These are phyloP conservation scores for Phoma sp. DNA, from an alignment of 2,329 filamentous ascomycete species.

Conservation along the genomic window DNA sequence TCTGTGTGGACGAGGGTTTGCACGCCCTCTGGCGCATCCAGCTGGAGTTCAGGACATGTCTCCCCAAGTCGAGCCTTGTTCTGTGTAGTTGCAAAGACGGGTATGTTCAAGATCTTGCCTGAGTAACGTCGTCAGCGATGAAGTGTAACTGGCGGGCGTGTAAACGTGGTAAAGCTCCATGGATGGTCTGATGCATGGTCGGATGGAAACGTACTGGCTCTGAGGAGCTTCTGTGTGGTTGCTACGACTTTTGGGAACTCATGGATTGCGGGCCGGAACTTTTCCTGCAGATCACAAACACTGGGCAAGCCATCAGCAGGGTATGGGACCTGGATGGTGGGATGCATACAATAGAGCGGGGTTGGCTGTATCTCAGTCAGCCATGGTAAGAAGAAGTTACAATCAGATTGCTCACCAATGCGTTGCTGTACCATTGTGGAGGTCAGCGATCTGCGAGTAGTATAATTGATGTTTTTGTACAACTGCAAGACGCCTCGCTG, in stretches of 20 bases:
- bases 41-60: conserved; percentile 75
- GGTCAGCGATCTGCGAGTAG: conserved; percentile 9
- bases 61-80: conserved; percentile 78
- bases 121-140: conserved; percentile 16
- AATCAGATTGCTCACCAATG: conserved; percentile 34
- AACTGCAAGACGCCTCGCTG: conserved; percentile 19
- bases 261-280: conserved; percentile 82
- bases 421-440: conserved; percentile 41
- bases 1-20: conserved; percentile 69
- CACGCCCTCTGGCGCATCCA: conserved; percentile 59
- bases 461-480: neutral
- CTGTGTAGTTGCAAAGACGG: conserved; percentile 87
- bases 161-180: neutral
- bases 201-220: conserved; percentile 50
- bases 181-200: neutral
- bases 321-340: conserved; percentile 7
- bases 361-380: conserved; percentile 45
- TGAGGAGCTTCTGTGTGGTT: conserved; percentile 61
- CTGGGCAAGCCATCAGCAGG: conserved; percentile 57
- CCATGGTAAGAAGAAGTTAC: neutral
- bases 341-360: conserved; percentile 51
- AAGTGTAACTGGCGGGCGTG: neutral
- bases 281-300: conserved; percentile 94
- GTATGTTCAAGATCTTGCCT: conserved; percentile 71
- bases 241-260: conserved; percentile 78